Conservation (phyloP, 441 rosid species). For the Pelargonium australe region DNA sequence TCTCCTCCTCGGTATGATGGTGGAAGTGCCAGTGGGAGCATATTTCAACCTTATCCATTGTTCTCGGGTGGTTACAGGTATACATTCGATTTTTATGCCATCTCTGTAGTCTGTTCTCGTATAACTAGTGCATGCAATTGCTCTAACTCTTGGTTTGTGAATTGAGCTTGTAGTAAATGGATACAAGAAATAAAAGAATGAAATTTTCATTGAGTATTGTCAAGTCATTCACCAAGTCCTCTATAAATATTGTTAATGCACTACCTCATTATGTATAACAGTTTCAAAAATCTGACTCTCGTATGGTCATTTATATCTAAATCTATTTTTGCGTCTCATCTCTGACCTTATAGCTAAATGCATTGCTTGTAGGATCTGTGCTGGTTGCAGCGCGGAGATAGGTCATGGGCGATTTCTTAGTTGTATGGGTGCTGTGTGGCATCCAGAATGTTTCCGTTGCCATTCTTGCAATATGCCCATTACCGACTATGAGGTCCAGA, state of each 20-base stretch:
- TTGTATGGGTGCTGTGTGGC: slow-evolving; percentile 89
- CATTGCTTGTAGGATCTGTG: slow-evolving; percentile 51
- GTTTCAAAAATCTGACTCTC: too few relatives aligned
- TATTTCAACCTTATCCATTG: slow-evolving; percentile 36
- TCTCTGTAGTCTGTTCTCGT: slow-evolving; percentile 13
- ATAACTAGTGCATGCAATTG: neutral
- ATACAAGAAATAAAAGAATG: too few relatives aligned
- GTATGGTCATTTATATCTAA: neutral
- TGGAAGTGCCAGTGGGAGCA: slow-evolving; percentile 2
- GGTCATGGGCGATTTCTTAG: slow-evolving; percentile 79
- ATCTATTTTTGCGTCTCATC: slow-evolving; percentile 14
- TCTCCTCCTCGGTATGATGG: slow-evolving; percentile 38
- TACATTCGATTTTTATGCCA: slow-evolving; percentile 22
- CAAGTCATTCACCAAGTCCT: neutral
- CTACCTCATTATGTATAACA: neutral
- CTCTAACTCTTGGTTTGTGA: too few relatives aligned
- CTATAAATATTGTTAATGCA: neutral
- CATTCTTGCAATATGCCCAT: slow-evolving; percentile 72
- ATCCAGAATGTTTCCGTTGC: slow-evolving; percentile 95
- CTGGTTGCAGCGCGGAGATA: slow-evolving; percentile 74
- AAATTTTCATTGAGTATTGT: too few relatives aligned
- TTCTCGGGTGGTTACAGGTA: slow-evolving; percentile 52
- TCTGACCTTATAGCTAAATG: slow-evolving; percentile 6
- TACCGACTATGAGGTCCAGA: slow-evolving; percentile 68
- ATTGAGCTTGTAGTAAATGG: too few relatives aligned